Evolutionary conservation across 805 yeast species (phyloP).

Genomic region (Wickerhamomyces sydowiorum): DNA sequence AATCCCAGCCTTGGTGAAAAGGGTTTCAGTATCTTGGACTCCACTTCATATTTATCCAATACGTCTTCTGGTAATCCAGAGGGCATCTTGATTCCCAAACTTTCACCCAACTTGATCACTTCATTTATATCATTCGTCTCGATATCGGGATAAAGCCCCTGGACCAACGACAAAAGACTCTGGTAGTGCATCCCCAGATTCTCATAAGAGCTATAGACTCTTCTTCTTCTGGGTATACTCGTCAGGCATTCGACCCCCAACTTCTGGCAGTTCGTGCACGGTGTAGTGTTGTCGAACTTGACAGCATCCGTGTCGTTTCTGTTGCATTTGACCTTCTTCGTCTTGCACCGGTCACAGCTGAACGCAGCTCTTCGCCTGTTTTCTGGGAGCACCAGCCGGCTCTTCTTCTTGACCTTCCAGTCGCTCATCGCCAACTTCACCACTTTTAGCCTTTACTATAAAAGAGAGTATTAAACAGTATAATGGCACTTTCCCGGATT

Average conservation of each 20-base stretch:
- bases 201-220: constrained; percentile 36
- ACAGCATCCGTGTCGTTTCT: constrained; percentile 26
- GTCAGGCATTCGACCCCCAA: constrained; percentile 35
- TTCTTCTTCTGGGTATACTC: constrained; percentile 34
- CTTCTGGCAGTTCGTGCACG: constrained; percentile 33
- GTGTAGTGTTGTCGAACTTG: constrained; percentile 30
- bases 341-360: constrained; percentile 41
- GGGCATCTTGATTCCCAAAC: constrained; percentile 17
- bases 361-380: constrained; percentile 35
- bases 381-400: constrained; percentile 33
- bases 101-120: constrained; percentile 25
- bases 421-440: not conserved
- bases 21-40: constrained; percentile 16
- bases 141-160: constrained; percentile 37
- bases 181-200: constrained; percentile 38
- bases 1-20: constrained; percentile 10
- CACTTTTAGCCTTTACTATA: not conserved
- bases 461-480: too few species aligned
- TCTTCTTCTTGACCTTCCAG: constrained; percentile 15
- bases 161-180: constrained; percentile 31
- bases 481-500: too few species aligned
- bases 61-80: constrained; percentile 6
- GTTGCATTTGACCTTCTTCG: constrained; percentile 37
- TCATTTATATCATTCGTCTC: constrained; percentile 39
- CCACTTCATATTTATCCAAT: constrained; percentile 11